These are phyloP conservation scores for Saturnispora kantuleensis DNA, from an alignment of 805 yeast species.

Conservation along the genomic window DNA sequence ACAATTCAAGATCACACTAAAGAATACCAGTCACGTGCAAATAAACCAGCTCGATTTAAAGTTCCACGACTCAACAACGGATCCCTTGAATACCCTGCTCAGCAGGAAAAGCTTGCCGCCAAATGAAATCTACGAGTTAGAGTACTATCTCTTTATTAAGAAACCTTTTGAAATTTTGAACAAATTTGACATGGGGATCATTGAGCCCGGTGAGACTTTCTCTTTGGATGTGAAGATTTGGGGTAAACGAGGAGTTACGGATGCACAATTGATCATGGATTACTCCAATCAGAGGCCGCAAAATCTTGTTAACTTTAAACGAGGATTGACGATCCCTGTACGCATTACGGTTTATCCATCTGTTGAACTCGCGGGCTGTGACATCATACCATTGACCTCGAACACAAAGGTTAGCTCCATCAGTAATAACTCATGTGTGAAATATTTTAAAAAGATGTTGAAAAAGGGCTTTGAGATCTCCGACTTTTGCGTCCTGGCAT, in stretches of 20 bases:
- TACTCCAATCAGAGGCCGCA: conserved; percentile 38
- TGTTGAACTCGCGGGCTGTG: conserved; percentile 66
- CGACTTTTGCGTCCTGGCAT: conserved; percentile 51
- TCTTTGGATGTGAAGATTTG: conserved; percentile 45
- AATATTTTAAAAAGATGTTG: conserved; percentile 25
- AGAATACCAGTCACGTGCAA: conserved; percentile 47
- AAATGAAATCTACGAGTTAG: conserved; percentile 65
- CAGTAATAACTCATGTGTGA: conserved; percentile 22
- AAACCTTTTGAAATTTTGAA: conserved; percentile 48
- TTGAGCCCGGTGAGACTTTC: conserved; percentile 31
- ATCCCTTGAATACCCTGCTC: conserved; percentile 48
- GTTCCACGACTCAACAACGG: conserved; percentile 65
- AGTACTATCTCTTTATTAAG: conserved; percentile 50
- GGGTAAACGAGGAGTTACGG: conserved; percentile 68
- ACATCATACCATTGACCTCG: conserved; percentile 49
- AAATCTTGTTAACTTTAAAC: conserved; percentile 28
- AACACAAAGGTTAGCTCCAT: conserved; percentile 21
- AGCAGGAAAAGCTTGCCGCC: conserved; percentile 37
- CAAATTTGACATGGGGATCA: conserved; percentile 31
- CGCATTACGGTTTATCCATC: conserved; percentile 63
- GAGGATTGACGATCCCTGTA: conserved; percentile 59
- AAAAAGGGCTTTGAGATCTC: conserved; percentile 28
- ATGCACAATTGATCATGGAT: conserved; percentile 54
- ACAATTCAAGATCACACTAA: conserved; percentile 39
- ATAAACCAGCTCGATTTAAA: conserved; percentile 52